Evolutionary conservation across 2,329 filamentous ascomycete genomes (phyloP), one percentile per base, ranked within the genome.

Genomic region (Ceratocystis alfenasii): DNA sequence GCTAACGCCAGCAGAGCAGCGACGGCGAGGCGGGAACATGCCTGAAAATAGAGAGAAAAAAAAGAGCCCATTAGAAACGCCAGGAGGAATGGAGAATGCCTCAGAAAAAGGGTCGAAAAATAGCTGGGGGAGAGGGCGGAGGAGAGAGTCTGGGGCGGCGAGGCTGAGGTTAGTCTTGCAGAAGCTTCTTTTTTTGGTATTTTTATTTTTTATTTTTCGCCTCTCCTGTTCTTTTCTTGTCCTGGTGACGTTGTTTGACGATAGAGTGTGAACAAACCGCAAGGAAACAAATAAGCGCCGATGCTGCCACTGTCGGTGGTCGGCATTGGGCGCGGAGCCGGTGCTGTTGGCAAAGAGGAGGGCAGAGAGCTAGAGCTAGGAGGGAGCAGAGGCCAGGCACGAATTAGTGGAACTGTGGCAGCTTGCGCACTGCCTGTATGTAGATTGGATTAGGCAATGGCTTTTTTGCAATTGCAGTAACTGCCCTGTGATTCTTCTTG

Each of bases 1-100:
- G 36, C 36, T 41, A 12, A 41, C 36, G 10, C 36, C 36, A 41
- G 36, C 36, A 41, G 20, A 48, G 46, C 17, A 20, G 50, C 0
- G 28, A n/a, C 10, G 55, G 28, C 25, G 28, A 20, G 55, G 55
- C 55, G 28, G 55, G 55, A 57, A 36, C 48, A 59, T 59, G 55
- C 17, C 53, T 57, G 53, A 36, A 36, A 57, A 57, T 36, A 57
- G 53, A 57, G 28, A 6, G 3, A 3, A 36, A 36, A 36, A 3
- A 12, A 25, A 25, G 33, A 36, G 10, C 2, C 5, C 28, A 57
- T 57, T 17, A 17, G 53, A 57, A 48, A 48, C n/a, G 50, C 33
- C 6, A 33, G 10, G 53, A 57, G 53, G 53, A 30, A 59, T 59
- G 15, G n/a, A 30, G 55, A 20, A 59, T 59, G 55, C 28, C 28